A percentile compares a stretch with the other conserved stretches of the same genome.
phyloP scores from a whole-genome alignment of 2,329 filamentous ascomycete species.

The Lasiodiplodia citricola region DNA sequence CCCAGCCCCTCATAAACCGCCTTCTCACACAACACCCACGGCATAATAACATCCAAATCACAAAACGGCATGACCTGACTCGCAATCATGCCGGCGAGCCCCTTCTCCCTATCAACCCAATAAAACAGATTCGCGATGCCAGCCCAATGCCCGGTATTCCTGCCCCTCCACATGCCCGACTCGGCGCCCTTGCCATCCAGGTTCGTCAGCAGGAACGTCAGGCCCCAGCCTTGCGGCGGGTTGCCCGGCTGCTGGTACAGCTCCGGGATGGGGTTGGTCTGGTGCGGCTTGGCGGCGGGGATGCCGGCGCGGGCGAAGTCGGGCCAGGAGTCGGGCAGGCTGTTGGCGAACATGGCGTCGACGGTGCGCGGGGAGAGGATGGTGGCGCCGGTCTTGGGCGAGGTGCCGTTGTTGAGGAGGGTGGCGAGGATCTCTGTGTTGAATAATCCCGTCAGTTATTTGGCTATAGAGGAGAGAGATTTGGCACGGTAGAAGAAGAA shows the following conservation, averaged over 20 bases:
- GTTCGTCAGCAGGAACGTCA: constrained; percentile 62
- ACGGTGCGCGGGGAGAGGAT: constrained; percentile 65
- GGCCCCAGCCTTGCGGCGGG: constrained; percentile 68
- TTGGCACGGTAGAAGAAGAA: too few species aligned
- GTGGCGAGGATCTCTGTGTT: constrained; percentile 62
- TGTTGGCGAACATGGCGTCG: constrained; percentile 69
- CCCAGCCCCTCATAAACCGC: constrained; percentile 43
- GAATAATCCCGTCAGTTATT: not conserved
- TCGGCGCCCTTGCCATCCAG: constrained; percentile 4
- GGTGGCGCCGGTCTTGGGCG: constrained; percentile 59
- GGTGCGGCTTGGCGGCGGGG: constrained; percentile 54
- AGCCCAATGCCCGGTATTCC: constrained; percentile 62
- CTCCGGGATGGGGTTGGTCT: constrained; percentile 56
- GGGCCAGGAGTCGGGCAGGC: constrained; percentile 59
- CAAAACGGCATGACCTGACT: constrained; percentile 44
- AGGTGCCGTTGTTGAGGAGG: constrained; percentile 68
- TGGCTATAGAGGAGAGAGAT: not conserved
- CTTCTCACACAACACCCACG: constrained; percentile 44
- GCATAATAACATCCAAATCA: constrained; percentile 39
- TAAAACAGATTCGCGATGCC: constrained; percentile 66
- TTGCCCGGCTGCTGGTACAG: constrained; percentile 55
- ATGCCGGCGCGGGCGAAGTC: constrained; percentile 56
- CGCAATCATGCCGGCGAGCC: constrained; percentile 52
- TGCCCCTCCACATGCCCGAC: constrained; percentile 8
- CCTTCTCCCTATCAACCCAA: constrained; percentile 67